Conservation (phyloP, 2,329 filamentous ascomycete species). For the Penicillium expansum region DNA sequence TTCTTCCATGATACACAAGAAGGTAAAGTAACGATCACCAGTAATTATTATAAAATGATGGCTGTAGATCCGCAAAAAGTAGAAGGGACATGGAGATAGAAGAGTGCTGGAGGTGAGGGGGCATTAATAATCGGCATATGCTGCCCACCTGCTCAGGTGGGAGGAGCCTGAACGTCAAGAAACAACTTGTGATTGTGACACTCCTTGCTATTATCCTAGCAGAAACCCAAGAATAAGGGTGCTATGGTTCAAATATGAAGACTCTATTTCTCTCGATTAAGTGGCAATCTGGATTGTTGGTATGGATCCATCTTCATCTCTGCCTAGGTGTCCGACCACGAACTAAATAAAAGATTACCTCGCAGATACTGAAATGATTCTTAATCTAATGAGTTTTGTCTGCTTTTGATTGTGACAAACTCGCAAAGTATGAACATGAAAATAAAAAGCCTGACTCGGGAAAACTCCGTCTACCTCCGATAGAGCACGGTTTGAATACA, state of each 20-base stretch:
- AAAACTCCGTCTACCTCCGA: conserved; percentile 7
- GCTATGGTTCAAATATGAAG: neutral
- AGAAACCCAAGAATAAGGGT: neutral
- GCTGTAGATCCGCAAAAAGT: neutral
- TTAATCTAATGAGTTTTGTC: neutral
- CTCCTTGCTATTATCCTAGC: neutral
- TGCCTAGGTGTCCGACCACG: neutral
- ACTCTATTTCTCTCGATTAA: neutral
- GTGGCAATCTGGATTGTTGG: neutral
- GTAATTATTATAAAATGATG: neutral
- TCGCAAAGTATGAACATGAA: neutral
- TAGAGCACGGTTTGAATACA: neutral
- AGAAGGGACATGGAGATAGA: neutral
- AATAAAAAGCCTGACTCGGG: neutral
- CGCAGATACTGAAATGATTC: neutral
- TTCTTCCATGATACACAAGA: conserved; percentile 2
- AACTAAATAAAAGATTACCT: neutral
- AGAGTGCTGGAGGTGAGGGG: conserved; percentile 2
- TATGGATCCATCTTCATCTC: neutral
- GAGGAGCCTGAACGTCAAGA: neutral
- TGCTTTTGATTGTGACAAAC: neutral
- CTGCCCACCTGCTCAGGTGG: neutral
- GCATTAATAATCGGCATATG: conserved; percentile 6
- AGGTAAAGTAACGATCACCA: neutral
- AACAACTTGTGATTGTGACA: neutral